Evolutionary conservation across 352 stramenopile species (phyloP).

Genomic region (Phytophthora boehmeriae): DNA sequence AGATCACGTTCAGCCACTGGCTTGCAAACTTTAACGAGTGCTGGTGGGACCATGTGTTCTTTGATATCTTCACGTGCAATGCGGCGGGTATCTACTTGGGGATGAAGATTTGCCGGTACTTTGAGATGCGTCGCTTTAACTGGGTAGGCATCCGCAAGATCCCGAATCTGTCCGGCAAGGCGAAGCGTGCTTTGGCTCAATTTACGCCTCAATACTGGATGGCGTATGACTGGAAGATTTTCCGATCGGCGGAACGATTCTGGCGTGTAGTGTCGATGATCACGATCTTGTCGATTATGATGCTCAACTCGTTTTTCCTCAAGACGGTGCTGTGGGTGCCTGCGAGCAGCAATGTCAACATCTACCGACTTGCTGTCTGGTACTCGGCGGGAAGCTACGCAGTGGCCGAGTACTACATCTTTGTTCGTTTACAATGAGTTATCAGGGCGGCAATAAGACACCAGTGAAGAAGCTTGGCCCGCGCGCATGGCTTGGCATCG

Average conservation of each 20-base stretch:
- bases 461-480: slow-evolving; percentile 83
- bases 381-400: slow-evolving; percentile 89
- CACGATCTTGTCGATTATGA: slow-evolving; percentile 91
- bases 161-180: slow-evolving; percentile 78
- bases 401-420: slow-evolving; percentile 91
- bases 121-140: slow-evolving; percentile 91
- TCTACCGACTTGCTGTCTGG: slow-evolving; percentile 80
- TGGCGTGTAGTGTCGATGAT: slow-evolving; percentile 91
- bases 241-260: slow-evolving; percentile 91
- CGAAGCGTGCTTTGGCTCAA: slow-evolving; percentile 81
- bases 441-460: slow-evolving; percentile 48
- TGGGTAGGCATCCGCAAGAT: slow-evolving; percentile 91
- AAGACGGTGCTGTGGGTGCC: slow-evolving; percentile 93
- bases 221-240: slow-evolving; percentile 94
- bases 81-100: slow-evolving; percentile 90
- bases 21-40: slow-evolving; percentile 95
- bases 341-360: slow-evolving; percentile 81
- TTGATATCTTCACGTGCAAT: slow-evolving; percentile 95
- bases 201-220: slow-evolving; percentile 93
- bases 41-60: slow-evolving; percentile 95
- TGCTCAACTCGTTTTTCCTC: slow-evolving; percentile 97
- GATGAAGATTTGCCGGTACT: slow-evolving; percentile 87
- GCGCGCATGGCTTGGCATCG: slow-evolving; percentile 82
- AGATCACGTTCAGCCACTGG: slow-evolving; percentile 91
- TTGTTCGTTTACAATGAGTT: slow-evolving; percentile 87